Conservation (phyloP, 257 asterid genomes). For the Solanum peruvianum region DNA sequence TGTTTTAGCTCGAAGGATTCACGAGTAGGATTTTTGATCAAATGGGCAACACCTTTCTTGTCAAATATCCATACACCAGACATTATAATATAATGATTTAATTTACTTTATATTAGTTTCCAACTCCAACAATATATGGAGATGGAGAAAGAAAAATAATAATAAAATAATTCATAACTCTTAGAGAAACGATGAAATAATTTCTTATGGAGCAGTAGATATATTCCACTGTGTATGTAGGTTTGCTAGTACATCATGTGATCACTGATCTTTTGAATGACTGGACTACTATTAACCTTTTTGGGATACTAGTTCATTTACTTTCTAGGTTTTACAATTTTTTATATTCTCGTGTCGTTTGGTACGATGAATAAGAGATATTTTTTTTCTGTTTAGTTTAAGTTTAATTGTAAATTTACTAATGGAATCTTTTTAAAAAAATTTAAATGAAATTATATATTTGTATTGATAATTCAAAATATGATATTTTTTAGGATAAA, state of each 20-base stretch:
- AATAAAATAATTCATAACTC: not conserved
- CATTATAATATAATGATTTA: not conserved
- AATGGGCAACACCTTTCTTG: conserved; percentile 22
- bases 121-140: not conserved
- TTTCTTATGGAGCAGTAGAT: not conserved
- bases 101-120: not conserved
- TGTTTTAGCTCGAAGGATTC: conserved; percentile 20
- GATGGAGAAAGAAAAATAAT: not conserved
- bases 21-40: conserved; percentile 23
- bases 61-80: conserved; percentile 35
- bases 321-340: not conserved
- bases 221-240: not conserved
- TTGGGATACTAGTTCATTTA: not conserved
- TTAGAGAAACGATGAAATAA: not conserved
- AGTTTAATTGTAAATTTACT: too few species aligned
- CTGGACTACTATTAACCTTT: not conserved
- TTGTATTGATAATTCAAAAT: too few species aligned
- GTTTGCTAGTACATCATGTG: not conserved
- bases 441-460: too few species aligned
- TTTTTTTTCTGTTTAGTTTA: too few species aligned
- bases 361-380: not conserved
- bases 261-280: not conserved
- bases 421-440: too few species aligned
- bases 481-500: too few species aligned
- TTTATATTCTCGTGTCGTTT: not conserved